Evolutionary conservation across 2,329 filamentous ascomycete species (phyloP).

Genomic region (Fusarium longipes): DNA sequence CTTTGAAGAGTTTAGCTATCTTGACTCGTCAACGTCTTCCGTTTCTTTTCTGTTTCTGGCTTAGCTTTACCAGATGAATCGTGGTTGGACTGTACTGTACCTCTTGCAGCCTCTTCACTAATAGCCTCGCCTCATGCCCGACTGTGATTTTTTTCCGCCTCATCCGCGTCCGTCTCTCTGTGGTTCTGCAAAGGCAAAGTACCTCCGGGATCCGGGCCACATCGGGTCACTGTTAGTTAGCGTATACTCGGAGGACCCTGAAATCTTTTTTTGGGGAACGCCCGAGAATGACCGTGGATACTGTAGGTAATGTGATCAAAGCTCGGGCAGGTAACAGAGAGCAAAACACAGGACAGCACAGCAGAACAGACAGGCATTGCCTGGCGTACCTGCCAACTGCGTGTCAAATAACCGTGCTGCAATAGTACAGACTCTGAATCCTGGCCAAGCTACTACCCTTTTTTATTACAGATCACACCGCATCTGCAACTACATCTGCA

Average conservation of each 20-base stretch:
- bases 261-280: constrained; percentile 41
- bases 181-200: constrained; percentile 15
- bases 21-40: constrained; percentile 40
- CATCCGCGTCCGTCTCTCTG: constrained; percentile 36
- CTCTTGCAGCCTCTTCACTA: constrained; percentile 25
- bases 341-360: not conserved
- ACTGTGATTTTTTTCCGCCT: constrained; percentile 40
- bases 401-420: constrained; percentile 4
- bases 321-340: not conserved
- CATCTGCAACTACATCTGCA: constrained; percentile 28
- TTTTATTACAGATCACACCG: constrained; percentile 33
- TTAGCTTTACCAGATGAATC: constrained; percentile 9
- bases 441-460: constrained; percentile 9
- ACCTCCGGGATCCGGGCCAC: constrained; percentile 37
- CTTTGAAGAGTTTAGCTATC: constrained; percentile 25
- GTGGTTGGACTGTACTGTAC: constrained; percentile 3
- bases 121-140: constrained; percentile 39
- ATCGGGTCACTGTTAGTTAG: constrained; percentile 37
- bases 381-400: constrained; percentile 10
- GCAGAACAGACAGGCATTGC: constrained; percentile 25
- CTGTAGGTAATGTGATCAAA: constrained; percentile 3
- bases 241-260: constrained; percentile 42
- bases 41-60: constrained; percentile 39
- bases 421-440: not conserved
- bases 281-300: constrained; percentile 25